A percentile compares a stretch with the other conserved stretches of the same genome.
These are phyloP conservation scores for Leccinum truebloodii DNA, from an alignment of 768 basidiomycete genomes.

Conservation along the genomic window DNA sequence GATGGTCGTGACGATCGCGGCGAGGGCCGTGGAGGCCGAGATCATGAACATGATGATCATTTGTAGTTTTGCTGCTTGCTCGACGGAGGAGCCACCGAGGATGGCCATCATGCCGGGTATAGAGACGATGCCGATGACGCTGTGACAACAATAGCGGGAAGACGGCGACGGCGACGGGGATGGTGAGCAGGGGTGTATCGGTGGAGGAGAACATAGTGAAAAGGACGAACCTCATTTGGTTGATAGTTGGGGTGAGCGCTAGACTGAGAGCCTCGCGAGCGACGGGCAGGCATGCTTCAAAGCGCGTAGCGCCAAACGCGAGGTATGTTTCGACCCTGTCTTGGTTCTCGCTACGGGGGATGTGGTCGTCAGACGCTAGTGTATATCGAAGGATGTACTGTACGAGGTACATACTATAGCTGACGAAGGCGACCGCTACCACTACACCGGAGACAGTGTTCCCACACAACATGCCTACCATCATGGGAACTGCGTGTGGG, in stretches of 20 bases:
- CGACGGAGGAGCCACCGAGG: constrained; percentile 80
- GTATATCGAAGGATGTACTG: background rate
- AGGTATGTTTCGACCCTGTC: constrained; percentile 88
- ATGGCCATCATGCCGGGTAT: constrained; percentile 94
- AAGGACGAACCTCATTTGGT: constrained; percentile 71
- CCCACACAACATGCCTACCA: constrained; percentile 82
- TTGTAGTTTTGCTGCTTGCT: constrained; percentile 83
- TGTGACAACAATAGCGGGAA: constrained; percentile 23
- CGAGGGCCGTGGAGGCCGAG: constrained; percentile 70
- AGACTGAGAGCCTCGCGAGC: constrained; percentile 74
- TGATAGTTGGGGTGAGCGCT: constrained; percentile 79
- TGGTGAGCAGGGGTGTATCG: background rate
- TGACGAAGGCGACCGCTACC: constrained; percentile 70
- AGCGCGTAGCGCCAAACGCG: constrained; percentile 80
- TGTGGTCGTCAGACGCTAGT: background rate
- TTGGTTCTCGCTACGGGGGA: constrained; percentile 60
- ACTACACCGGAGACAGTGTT: constrained; percentile 76
- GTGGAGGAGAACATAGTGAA: background rate
- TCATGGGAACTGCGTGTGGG: constrained; percentile 60
- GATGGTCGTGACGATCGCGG: constrained; percentile 64
- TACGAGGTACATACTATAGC: constrained; percentile 52
- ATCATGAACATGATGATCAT: constrained; percentile 98
- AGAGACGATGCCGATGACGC: constrained; percentile 75
- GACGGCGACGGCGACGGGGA: background rate
- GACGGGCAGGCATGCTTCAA: constrained; percentile 82